phyloP scores from a whole-genome alignment of 495 filamentous ascomycete genomes.

The Baudoinia panamericana region DNA sequence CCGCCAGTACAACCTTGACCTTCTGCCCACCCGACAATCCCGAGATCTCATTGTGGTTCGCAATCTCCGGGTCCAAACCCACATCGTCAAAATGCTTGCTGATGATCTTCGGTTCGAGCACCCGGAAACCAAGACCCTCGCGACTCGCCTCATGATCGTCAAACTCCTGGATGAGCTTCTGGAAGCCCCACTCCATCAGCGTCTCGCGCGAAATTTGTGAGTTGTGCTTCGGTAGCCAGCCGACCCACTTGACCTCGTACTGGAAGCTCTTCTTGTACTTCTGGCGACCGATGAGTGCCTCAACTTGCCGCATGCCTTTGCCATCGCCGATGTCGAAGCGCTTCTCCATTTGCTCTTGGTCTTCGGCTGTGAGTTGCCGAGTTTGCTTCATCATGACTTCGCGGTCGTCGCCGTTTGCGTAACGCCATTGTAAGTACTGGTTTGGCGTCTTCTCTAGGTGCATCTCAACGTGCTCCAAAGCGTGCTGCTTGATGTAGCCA shows the following conservation, averaged over 20 bases:
- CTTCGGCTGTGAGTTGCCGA: conserved; percentile 70
- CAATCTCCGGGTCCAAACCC: conserved; percentile 91
- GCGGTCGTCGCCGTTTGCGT: conserved; percentile 89
- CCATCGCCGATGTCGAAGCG: conserved; percentile 72
- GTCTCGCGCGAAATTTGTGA: conserved; percentile 88
- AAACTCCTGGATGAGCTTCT: conserved; percentile 91
- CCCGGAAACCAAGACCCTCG: conserved; percentile 90
- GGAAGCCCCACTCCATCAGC: conserved; percentile 67
- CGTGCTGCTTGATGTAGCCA: conserved; percentile 98
- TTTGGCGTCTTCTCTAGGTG: conserved; percentile 98
- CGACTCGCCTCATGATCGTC: conserved; percentile 96
- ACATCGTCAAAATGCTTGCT: conserved; percentile 96
- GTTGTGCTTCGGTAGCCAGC: conserved; percentile 83
- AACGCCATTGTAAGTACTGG: conserved; percentile 98
- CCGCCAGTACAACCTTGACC: conserved; percentile 97
- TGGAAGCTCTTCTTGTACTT: conserved; percentile 99
- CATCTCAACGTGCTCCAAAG: conserved; percentile 98
- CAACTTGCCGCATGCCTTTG: conserved; percentile 61
- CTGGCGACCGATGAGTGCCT: conserved; percentile 84
- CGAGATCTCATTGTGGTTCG: conserved; percentile 96
- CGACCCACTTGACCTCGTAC: conserved; percentile 94
- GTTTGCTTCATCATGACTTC: conserved; percentile 98
- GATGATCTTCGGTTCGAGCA: conserved; percentile 83
- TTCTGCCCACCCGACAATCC: conserved; percentile 98
- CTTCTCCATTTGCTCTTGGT: conserved; percentile 83